Evolutionary conservation across 1,139 yeast species (phyloP).

Genomic region (Yamadazyma mexicana): DNA sequence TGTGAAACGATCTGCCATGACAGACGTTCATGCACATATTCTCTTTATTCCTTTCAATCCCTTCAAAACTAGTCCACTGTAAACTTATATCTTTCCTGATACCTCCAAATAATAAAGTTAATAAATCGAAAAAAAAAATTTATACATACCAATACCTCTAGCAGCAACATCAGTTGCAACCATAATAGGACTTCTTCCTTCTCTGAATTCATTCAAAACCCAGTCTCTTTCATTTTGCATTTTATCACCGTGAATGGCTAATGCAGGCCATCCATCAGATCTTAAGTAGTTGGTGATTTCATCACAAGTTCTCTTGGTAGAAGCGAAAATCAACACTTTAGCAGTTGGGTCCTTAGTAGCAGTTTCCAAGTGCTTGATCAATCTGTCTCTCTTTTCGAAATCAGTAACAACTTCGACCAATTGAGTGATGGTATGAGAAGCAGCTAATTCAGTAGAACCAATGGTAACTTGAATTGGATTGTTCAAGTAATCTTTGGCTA

Average conservation of each 20-base stretch:
- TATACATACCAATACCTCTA: constrained; percentile 97
- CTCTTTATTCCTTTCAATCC: too few relatives aligned
- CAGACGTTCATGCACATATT: not conserved
- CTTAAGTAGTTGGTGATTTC: constrained; percentile 89
- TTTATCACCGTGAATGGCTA: constrained; percentile 99
- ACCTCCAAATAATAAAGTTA: not conserved
- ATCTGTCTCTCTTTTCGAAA: constrained; percentile 89
- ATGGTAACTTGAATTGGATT: constrained; percentile 96
- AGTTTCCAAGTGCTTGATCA: constrained; percentile 77
- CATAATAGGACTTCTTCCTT: constrained; percentile 94
- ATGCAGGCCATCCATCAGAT: constrained; percentile 98
- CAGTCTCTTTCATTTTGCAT: constrained; percentile 98
- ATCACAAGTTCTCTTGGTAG: constrained; percentile 97
- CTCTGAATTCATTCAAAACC: constrained; percentile 90
- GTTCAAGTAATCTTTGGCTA: constrained; percentile 85
- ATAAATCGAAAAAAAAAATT: constrained; percentile 4
- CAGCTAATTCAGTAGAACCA: constrained; percentile 94
- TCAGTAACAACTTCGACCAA: constrained; percentile 87
- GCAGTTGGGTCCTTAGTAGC: constrained; percentile 79
- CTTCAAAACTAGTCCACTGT: too few relatives aligned
- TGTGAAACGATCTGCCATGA: not conserved
- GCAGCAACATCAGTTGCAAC: constrained; percentile 99
- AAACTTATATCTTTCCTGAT: not conserved
- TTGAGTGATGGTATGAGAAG: constrained; percentile 95
- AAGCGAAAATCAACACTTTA: constrained; percentile 84